Base-by-base conservation (phyloP, 2,329 filamentous ascomycete species). In the Diaporthe destruens region DNA sequence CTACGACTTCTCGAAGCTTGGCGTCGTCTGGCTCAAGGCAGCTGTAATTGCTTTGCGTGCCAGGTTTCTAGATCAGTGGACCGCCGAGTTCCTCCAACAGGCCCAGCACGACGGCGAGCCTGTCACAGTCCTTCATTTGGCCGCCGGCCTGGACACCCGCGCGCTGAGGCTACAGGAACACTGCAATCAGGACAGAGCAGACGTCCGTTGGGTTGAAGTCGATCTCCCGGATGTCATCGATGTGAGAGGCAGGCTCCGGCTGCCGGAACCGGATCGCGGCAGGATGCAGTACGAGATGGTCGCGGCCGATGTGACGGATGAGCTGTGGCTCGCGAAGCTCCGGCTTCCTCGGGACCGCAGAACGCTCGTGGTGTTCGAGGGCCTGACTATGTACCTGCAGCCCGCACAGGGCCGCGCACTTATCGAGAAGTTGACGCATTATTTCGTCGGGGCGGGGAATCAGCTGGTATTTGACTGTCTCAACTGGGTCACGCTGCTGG, bases 81-180 rank as follows among this genome's bases (percentile, higher is more conserved):
- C 57, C 8, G 61, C 16, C 29, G 56, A 69, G 2, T 72, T 72
- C 29, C 32, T 75, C 34, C 49, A 49, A 9, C 51, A 69, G 25
- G 65, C 72, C 1, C 51, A 49, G 51, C 25, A 23, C 25, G 39
- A 70, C 34, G 42, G 47, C 12, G n/a, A 53, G n/a, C 34, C 66
- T 12, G 67, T 73, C n/a, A 74, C 74, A 55, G 59, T 75, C 23
- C 57, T 75, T 20, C 74, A 75, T 16, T 69, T 75, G 14, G 74
- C 74, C 18, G 68, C 61, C 4, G 74, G 74, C 4, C 51, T 75
- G 29, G 74, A 75, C 44, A 72, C 72, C 18, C 74, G 74, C 34
- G 72, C 72, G 23, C 18, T 74, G 39, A 71, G 74, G 25, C 53
- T 75, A 2, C 59, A 61, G 23, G 55, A 68, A 20, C 29, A 32